phyloP scores from a whole-genome alignment of 331 rosid genomes.

The Phaseolus coccineus region DNA sequence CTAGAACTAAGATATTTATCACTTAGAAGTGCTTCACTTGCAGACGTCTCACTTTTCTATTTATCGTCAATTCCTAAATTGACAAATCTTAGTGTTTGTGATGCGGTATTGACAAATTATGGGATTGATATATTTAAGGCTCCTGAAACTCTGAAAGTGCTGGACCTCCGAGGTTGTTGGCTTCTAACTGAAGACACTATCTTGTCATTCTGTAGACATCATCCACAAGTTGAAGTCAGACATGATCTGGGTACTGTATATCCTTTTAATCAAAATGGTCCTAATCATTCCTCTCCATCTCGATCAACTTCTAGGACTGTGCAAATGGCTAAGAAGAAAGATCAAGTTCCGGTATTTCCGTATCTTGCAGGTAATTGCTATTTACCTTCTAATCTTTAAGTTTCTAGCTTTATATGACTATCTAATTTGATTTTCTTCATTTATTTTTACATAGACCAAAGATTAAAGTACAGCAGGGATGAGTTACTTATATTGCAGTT shows the following conservation, averaged over 20 bases:
- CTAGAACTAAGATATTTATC: constrained; percentile 62
- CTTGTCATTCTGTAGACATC: constrained; percentile 60
- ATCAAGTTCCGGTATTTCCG: constrained; percentile 46
- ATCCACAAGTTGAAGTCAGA: constrained; percentile 73
- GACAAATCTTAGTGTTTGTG: constrained; percentile 64
- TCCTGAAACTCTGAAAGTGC: constrained; percentile 59
- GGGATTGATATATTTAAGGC: constrained; percentile 69
- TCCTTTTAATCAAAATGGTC: constrained; percentile 50
- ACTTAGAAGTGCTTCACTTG: constrained; percentile 65
- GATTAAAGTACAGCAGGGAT: constrained; percentile 76
- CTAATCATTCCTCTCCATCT: constrained; percentile 49
- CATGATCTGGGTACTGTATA: constrained; percentile 62
- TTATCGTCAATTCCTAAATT: constrained; percentile 73
- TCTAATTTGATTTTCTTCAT: constrained; percentile 32
- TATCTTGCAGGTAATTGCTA: constrained; percentile 66
- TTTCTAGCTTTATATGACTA: constrained; percentile 21
- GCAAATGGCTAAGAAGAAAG: constrained; percentile 48
- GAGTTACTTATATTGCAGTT: constrained; percentile 77
- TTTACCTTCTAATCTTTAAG: constrained; percentile 8
- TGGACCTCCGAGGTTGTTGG: constrained; percentile 93
- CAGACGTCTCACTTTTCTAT: constrained; percentile 66
- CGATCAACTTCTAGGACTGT: constrained; percentile 52
- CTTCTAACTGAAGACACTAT: constrained; percentile 68
- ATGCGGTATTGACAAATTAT: constrained; percentile 75
- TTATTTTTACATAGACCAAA: constrained; percentile 75